Evolutionary conservation across 2,329 filamentous ascomycete genomes (phyloP).

Genomic region (Ramularia collo-cygni): DNA sequence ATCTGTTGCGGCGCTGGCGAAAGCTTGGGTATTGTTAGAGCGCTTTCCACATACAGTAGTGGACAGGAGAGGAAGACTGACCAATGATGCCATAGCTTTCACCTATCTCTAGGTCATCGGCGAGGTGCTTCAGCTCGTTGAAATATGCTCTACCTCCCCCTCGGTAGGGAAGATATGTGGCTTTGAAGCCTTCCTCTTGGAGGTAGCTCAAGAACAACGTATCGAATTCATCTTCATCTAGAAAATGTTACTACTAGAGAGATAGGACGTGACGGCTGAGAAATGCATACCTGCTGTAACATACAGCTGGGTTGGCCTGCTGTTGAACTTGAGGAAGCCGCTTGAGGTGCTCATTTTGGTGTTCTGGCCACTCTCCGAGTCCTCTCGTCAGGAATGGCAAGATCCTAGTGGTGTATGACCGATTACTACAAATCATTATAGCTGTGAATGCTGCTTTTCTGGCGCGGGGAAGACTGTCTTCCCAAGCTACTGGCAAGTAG

Average conservation of each 20-base stretch:
- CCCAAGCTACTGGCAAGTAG: no score
- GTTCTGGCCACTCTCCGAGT: no score
- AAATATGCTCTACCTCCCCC: constrained; percentile 27
- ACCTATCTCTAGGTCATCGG: constrained; percentile 32
- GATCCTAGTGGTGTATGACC: no score
- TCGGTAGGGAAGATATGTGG: constrained; percentile 31
- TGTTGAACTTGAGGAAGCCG: constrained; percentile 24
- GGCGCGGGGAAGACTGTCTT: no score
- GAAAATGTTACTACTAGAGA: no score
- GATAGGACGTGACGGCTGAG: no score
- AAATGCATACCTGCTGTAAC: constrained; percentile 35
- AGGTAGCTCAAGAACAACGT: constrained; percentile 33
- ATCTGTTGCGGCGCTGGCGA: constrained; percentile 35
- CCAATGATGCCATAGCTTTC: constrained; percentile 27
- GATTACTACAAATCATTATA: no score
- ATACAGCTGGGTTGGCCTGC: constrained; percentile 29
- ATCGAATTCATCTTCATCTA: constrained; percentile 31
- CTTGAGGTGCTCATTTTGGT: constrained; percentile 8
- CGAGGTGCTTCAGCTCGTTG: constrained; percentile 30
- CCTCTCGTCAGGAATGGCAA: no score
- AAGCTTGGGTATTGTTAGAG: constrained; percentile 27
- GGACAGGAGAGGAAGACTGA: constrained; percentile 2
- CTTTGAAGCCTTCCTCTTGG: constrained; percentile 38
- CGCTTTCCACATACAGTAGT: not conserved
- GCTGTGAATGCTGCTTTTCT: no score